Evolutionary conservation across 2,329 filamentous ascomycete species (phyloP).

Genomic region (Lecanosticta acicola): DNA sequence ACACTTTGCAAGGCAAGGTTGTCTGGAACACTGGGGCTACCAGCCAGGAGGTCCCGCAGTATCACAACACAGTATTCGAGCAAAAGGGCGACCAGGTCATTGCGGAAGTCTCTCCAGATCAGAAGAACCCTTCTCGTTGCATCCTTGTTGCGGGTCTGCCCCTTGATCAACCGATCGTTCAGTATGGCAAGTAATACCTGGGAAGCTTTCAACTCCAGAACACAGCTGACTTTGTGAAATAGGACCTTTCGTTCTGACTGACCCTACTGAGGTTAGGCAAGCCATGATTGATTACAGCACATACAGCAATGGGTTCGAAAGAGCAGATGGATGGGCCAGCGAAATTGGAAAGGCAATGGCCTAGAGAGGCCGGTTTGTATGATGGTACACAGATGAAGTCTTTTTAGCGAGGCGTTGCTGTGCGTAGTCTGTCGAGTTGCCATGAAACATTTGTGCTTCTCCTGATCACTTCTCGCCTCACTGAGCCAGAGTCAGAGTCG

Average conservation of each 20-base stretch:
- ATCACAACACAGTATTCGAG: slow-evolving; percentile 86
- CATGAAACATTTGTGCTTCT: no score
- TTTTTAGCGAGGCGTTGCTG: slow-evolving; percentile 7
- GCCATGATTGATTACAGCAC: slow-evolving; percentile 71
- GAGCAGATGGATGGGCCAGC: slow-evolving; percentile 71
- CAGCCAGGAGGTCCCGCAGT: slow-evolving; percentile 56
- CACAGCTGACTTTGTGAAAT: background rate
- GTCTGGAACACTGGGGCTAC: slow-evolving; percentile 54
- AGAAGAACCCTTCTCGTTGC: slow-evolving; percentile 54
- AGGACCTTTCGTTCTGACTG: slow-evolving; percentile 68
- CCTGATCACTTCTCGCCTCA: no score
- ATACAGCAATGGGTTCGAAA: slow-evolving; percentile 71
- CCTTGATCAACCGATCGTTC: slow-evolving; percentile 71
- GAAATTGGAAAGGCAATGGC: slow-evolving; percentile 77
- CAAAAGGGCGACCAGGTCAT: slow-evolving; percentile 70
- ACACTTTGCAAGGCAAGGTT: slow-evolving; percentile 70
- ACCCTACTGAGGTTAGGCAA: slow-evolving; percentile 66
- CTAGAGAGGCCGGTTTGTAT: background rate
- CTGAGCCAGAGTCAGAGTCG: no score
- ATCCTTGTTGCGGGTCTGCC: slow-evolving; percentile 75
- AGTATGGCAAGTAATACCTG: slow-evolving; percentile 62
- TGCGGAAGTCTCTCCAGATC: slow-evolving; percentile 62
- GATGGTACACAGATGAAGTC: background rate
- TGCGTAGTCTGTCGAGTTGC: slow-evolving; percentile 1
- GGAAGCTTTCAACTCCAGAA: background rate